Base-by-base conservation (phyloP, 2,329 filamentous ascomycete species). In the Ophiocordyceps robertsii region DNA sequence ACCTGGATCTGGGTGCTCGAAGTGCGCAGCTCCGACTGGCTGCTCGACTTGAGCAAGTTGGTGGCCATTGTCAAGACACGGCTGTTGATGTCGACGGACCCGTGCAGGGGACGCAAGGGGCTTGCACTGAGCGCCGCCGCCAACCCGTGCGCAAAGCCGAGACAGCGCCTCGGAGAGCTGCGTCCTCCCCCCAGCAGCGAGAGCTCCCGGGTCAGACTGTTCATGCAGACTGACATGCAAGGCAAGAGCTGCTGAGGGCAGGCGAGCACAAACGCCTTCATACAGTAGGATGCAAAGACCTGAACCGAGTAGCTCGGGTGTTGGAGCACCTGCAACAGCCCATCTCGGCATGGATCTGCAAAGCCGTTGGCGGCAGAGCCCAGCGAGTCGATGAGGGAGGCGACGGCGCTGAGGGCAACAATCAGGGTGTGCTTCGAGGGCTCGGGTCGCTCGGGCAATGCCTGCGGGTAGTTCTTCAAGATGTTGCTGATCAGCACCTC, bases 301-400 rank as follows among this genome's bases (percentile, higher is more conserved):
- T 98, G 92, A 2, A 98, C 92, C 5, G 88, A 92, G 61, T 96
- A 96, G 62, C 87, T 95, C 1, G 89, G 87, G 61, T 98, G 92
- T 53, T 94, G 86, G 24, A 96, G 68, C 6, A 95, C 85, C 58
- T 95, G 88, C 33, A 96, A 68, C 29, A 98, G 67, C 4, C 84
- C 84, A 59, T 98, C 92, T 40, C 90, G 77, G 57, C 87, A 94
- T 13, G 73, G 59, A 49, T 98, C 93, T 8, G 87, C 84, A 51
- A 95, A 79, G 42, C 69, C 69, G 47, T 80, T 84, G 30, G 85
- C 75, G 3, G 89, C 89, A 17, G 90, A 90, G 4, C 89, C 90
- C 4, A 98, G 70, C 0, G 77, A 82, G 35, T 73, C 70, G 46
- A 95, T 83, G 30, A 98, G 68, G 4, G 86, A 83, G 1, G 84